Evolutionary conservation across 768 basidiomycete species (phyloP), one percentile per base, ranked within the genome.

Genomic region (Boletus insuetus): DNA sequence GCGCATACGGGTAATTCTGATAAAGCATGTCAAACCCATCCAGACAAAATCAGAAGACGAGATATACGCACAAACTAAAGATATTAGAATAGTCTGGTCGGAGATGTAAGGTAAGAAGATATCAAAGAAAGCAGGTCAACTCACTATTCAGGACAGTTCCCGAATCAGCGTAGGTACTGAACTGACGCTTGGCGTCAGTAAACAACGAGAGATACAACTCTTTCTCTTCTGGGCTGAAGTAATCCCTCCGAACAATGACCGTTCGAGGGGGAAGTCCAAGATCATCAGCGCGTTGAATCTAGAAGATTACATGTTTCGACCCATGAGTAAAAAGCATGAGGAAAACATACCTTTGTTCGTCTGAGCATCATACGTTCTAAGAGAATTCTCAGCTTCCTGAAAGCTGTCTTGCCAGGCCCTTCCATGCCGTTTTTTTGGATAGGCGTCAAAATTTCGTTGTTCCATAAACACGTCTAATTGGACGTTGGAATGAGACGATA

Each of bases 181-280:
- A 99, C 66, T 92, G 87, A 40, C 97, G 79, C 74, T 91, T 94
- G 11, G 94, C 94, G 59, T 94, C 91, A 5, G 91, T 87, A 77
- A 95, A 98, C 26, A 99, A 75, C 1, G 91, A 93, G 34, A 86
- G 79, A 68, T 96, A 97, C 5, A 98, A 75, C 64, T 99, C 97
- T 69, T 94, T 98, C 75, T 99, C 97, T 71, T 97, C 95, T 0
- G 92, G 89, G 59, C 91, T 94, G 77, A 98, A 98, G 71, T 88
- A 90, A 69, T 98, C 96, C 48, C 86, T 77, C 42, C 93, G 83
- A 54, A 99, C 85, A 46, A 91, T 79, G 20, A 99, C 89, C 0
- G 86, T 94, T 38, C 97, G 81, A 8, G 97, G 97, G 9, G 97
- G 97, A 19, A 98, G 74, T 7, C 94, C 97, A 22, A 99, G 82